phyloP scores from a whole-genome alignment of 176 grass and related monocot genomes.

The Oryza punctata region DNA sequence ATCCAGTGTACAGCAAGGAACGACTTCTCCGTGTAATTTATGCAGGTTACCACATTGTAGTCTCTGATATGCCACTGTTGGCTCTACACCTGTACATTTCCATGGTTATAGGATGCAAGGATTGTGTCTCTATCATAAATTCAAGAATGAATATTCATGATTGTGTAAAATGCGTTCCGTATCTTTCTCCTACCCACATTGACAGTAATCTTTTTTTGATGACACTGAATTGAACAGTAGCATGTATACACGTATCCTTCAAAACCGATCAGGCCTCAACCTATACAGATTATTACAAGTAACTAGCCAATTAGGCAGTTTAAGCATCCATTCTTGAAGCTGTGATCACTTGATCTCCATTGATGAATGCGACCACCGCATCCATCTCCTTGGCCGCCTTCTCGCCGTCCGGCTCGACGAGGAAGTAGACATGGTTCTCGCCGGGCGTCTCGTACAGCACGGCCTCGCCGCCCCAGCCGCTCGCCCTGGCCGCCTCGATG shows the following conservation, averaged over 20 bases:
- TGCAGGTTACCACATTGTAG: neutral
- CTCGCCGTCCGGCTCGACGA: conserved; percentile 38
- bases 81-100: neutral
- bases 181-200: neutral
- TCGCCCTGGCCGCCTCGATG: conserved; percentile 39
- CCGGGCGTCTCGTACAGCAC: conserved; percentile 60
- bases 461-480: conserved; percentile 50
- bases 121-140: neutral
- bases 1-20: conserved; percentile 33
- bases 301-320: neutral
- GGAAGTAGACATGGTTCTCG: conserved; percentile 66
- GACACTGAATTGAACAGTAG: too few species aligned
- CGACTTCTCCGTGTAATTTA: neutral
- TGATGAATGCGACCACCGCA: conserved; percentile 46
- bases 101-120: neutral
- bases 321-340: conserved; percentile 19
- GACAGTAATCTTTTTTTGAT: too few species aligned
- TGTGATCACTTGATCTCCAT: neutral
- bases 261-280: neutral
- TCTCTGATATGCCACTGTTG: neutral
- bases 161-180: conserved; percentile 7
- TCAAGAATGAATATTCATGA: neutral
- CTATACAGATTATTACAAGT: neutral
- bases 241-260: too few species aligned
- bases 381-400: conserved; percentile 58